These are phyloP conservation scores for Pseudogymnoascus sp. DNA, from an alignment of 2,329 filamentous ascomycete species.

Conservation along the genomic window DNA sequence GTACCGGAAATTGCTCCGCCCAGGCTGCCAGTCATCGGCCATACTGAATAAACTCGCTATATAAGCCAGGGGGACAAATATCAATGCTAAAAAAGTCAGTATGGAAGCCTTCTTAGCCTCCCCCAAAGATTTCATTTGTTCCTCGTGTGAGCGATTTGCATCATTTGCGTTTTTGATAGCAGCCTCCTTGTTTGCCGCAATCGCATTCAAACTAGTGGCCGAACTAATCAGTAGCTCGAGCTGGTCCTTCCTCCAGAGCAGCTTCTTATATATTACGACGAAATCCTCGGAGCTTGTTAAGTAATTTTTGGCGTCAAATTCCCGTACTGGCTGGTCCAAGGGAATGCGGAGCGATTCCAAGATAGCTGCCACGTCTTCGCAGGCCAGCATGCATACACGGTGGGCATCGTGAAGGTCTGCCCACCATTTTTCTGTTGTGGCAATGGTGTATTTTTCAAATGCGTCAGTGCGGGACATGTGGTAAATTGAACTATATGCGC, in stretches of 20 bases:
- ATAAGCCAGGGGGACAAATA: conserved; percentile 29
- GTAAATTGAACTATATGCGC: not conserved
- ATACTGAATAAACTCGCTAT: conserved; percentile 27
- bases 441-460: not conserved
- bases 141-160: not conserved
- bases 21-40: conserved; percentile 17
- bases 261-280: not conserved
- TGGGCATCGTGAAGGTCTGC: not conserved
- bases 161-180: not conserved
- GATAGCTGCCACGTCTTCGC: not conserved
- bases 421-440: not conserved
- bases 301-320: not conserved
- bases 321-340: not conserved
- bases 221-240: not conserved
- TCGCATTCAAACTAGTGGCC: not conserved
- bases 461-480: not conserved
- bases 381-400: not conserved
- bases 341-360: not conserved
- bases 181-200: not conserved
- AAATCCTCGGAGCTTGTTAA: not conserved
- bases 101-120: not conserved
- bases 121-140: not conserved
- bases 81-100: conserved; percentile 28
- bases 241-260: not conserved
- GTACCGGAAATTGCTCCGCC: not conserved